These are phyloP conservation scores for Epithemia pelagica DNA, from an alignment of 108 stramenopile genomes.

Conservation along the genomic window DNA sequence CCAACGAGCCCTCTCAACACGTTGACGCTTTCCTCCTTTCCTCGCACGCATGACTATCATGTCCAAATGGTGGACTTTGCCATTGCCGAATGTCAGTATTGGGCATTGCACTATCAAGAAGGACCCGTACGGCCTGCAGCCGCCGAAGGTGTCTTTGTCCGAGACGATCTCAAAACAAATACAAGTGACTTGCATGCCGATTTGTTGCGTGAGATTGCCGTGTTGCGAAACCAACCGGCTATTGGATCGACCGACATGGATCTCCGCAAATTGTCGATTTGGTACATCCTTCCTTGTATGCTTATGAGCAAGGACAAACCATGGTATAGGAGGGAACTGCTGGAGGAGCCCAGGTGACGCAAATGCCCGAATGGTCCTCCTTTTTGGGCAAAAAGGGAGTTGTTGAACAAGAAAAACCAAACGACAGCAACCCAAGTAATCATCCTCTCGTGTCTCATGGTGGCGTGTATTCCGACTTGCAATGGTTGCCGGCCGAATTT, in stretches of 20 bases:
- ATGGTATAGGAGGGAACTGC: neutral
- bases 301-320: slow-evolving; percentile 5
- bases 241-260: slow-evolving; percentile 5
- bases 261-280: slow-evolving; percentile 8
- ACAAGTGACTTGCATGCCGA: neutral
- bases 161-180: neutral
- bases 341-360: neutral
- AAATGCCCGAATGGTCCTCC: neutral
- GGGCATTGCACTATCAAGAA: neutral
- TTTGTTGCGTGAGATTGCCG: neutral
- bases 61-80: neutral
- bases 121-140: neutral
- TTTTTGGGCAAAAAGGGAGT: neutral
- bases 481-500: slow-evolving; percentile 10
- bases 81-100: slow-evolving; percentile 2
- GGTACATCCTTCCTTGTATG: slow-evolving; percentile 7
- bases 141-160: neutral
- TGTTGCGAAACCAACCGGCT: slow-evolving; percentile 1
- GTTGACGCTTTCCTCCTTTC: too few species aligned
- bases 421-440: neutral
- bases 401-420: neutral
- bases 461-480: neutral
- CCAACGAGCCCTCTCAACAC: neutral
- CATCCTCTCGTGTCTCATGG: neutral
- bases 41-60: neutral